Evolutionary conservation across 2,329 filamentous ascomycete species (phyloP).

Genomic region (Didymella lethalis): DNA sequence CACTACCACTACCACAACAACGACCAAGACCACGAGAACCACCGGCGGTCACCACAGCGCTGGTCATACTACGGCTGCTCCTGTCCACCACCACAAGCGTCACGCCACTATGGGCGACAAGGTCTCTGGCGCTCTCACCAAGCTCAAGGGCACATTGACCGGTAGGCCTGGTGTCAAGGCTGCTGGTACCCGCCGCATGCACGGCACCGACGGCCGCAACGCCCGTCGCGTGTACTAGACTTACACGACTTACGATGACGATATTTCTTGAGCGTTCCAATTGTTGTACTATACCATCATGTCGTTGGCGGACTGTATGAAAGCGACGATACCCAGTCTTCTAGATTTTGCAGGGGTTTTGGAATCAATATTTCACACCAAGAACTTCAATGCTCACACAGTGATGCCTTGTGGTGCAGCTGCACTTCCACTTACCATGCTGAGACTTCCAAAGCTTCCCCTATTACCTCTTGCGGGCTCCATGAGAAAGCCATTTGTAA

Average conservation of each 20-base stretch:
- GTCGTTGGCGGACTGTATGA: constrained; percentile 2
- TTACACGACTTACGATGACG: not conserved
- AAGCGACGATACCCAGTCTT: not conserved
- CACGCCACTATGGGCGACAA: constrained; percentile 77
- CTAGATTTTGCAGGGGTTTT: not conserved
- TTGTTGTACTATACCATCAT: constrained; percentile 4
- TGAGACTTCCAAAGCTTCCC: not conserved
- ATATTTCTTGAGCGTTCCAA: constrained; percentile 13
- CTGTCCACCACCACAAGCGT: constrained; percentile 69
- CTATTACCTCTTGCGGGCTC: too few relatives aligned
- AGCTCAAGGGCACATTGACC: constrained; percentile 74
- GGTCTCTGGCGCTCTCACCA: constrained; percentile 77
- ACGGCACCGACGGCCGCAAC: constrained; percentile 74
- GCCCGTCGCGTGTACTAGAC: constrained; percentile 40
- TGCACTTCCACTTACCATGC: too few relatives aligned
- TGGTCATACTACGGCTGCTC: constrained; percentile 35
- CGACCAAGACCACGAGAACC: constrained; percentile 54
- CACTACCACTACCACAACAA: constrained; percentile 50
- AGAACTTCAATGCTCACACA: too few relatives aligned
- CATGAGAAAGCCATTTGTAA: too few relatives aligned
- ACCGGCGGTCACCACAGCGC: constrained; percentile 47
- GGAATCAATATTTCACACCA: not conserved
- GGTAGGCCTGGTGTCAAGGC: constrained; percentile 76
- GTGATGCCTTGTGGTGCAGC: too few relatives aligned
- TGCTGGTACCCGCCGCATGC: constrained; percentile 76